Conservation (phyloP, 345 rosid genomes). For the Limnanthes douglasii region DNA sequence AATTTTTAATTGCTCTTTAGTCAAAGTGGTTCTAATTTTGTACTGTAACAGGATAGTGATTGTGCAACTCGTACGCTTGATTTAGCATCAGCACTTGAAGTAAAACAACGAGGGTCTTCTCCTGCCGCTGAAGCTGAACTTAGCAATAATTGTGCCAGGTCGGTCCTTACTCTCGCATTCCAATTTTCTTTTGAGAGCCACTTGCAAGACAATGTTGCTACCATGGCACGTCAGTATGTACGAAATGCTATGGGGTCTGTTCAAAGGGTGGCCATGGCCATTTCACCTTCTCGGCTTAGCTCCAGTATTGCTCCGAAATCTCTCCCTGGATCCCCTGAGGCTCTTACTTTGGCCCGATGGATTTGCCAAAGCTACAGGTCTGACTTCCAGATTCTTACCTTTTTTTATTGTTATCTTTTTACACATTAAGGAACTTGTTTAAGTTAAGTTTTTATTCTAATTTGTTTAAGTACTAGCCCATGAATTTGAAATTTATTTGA, state of each 20-base stretch:
- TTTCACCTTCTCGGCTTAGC: constrained; percentile 52
- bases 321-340: constrained; percentile 84
- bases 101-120: no score
- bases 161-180: constrained; percentile 88
- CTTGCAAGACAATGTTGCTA: constrained; percentile 69
- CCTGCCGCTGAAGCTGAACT: constrained; percentile 44
- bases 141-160: constrained; percentile 47
- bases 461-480: no score
- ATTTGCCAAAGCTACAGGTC: constrained; percentile 84
- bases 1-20: no score
- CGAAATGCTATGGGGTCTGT: constrained; percentile 81
- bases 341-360: constrained; percentile 81
- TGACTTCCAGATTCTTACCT: no score
- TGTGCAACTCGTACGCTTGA: constrained; percentile 65
- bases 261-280: constrained; percentile 96
- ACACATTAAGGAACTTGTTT: neutral
- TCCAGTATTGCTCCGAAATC: constrained; percentile 29
- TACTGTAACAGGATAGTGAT: constrained; percentile 45
- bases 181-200: constrained; percentile 82
- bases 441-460: no score
- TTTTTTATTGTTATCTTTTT: no score
- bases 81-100: constrained; percentile 83
- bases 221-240: constrained; percentile 92
- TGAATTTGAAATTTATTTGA: no score
- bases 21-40: no score